A percentile compares a stretch with the other conserved stretches of the same genome.
These are phyloP conservation scores for Daedaleopsis nitida DNA, from an alignment of 768 basidiomycete genomes.

Conservation along the genomic window DNA sequence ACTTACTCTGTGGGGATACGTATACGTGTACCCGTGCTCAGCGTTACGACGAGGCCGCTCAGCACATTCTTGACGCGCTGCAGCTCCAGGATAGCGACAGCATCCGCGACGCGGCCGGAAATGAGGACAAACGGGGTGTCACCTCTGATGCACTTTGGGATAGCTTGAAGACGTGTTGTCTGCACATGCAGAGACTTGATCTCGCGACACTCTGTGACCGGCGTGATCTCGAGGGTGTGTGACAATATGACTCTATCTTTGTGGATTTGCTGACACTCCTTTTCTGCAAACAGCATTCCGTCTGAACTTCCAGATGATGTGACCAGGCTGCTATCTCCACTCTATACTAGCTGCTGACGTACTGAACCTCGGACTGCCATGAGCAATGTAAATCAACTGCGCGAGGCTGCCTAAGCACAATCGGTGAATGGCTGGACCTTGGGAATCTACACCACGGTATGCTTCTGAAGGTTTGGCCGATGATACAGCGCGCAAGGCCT, in stretches of 20 bases:
- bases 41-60: conserved; percentile 86
- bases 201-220: conserved; percentile 72
- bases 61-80: conserved; percentile 86
- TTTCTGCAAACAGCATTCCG: conserved; percentile 19
- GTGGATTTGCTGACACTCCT: not conserved
- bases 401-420: not conserved
- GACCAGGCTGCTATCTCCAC: not conserved
- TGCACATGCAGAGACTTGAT: conserved; percentile 80
- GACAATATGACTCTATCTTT: not conserved
- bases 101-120: conserved; percentile 46
- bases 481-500: not conserved
- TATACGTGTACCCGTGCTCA: conserved; percentile 31
- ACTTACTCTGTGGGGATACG: not conserved
- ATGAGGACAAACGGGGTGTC: conserved; percentile 64
- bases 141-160: conserved; percentile 86
- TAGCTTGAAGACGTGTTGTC: conserved; percentile 77
- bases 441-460: no score
- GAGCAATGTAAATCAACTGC: not conserved
- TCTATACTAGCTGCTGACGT: not conserved
- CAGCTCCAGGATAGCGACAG: conserved; percentile 87
- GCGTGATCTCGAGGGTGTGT: conserved; percentile 67
- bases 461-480: no score
- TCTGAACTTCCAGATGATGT: conserved; percentile 23
- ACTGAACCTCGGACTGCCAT: not conserved
- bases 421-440: no score